Base-by-base conservation (phyloP, 1,284 basidiomycete genomes). In the Tylopilus sp. region DNA sequence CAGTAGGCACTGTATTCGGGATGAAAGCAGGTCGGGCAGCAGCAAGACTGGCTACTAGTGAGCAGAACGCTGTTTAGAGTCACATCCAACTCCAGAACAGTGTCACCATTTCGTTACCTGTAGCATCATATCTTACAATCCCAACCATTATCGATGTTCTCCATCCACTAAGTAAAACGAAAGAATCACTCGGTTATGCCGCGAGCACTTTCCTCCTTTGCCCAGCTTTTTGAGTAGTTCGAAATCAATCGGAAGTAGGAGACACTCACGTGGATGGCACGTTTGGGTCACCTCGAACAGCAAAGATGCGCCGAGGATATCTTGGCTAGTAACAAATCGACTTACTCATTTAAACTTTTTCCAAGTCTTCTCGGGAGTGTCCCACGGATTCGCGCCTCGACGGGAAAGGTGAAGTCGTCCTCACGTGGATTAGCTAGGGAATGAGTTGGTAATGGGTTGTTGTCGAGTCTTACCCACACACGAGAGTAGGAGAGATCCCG, bases 1-100 rank as follows among this genome's bases (percentile, higher is more conserved):
- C 81, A 24, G 81, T 80, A 7, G 84, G 83, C 0, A 82, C 84
- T 0, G 84, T 87, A 3, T 86, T 87, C 66, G 85, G 84, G 13
- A 74, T 79, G 37, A 81, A 78, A 57, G 84, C 84, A 24, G 85
- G 85, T 7, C 57, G 61, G 32, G 71, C 71, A 50, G 82, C 78
- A 19, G 80, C 75, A 14, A 65, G 60, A 17, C 44, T 56, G 36
- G 45, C 49, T 19, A 29, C 19, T 43, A 26, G 43, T n/a, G 24
- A 52, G 35, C 37, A 37, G 9, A 17, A 40, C 5, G 13, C 10
- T 20, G 11, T 22, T 25, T 49, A 51, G 33, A 47, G 10, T 2
- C 4, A 15, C 22, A 41, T 43, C 19, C 25, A 46, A 50, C 31
- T 25, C 8, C 9, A 24, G 17, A 24, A 29, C 11, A 26, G 5